Evolutionary conservation across 2,329 filamentous ascomycete genomes (phyloP).

Genomic region (Fonsecaea monophora): DNA sequence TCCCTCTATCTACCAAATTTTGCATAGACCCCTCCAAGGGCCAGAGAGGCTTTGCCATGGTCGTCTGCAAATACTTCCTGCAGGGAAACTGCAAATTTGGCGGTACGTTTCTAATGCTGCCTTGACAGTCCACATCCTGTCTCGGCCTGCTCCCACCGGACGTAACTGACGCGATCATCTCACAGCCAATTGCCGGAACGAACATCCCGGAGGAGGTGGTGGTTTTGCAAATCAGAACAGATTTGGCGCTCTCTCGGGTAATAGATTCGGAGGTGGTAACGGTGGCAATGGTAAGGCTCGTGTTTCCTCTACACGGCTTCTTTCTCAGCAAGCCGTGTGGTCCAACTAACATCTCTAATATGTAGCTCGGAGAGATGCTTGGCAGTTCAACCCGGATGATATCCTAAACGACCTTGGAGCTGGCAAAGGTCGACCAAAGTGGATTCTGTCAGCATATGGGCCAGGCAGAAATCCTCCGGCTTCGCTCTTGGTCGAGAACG

Average conservation of each 20-base stretch:
- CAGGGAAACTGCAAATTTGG: conserved; percentile 71
- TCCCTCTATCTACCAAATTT: neutral
- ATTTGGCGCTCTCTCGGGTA: conserved; percentile 37
- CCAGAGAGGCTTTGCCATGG: conserved; percentile 43
- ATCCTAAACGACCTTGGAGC: conserved; percentile 70
- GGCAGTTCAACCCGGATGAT: conserved; percentile 59
- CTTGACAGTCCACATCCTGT: neutral
- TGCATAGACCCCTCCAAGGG: neutral
- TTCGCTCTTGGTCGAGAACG: conserved; percentile 85
- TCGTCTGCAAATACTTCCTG: conserved; percentile 68
- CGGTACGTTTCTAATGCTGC: conserved; percentile 51
- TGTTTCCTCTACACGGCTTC: neutral
- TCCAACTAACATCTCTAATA: conserved; percentile 19
- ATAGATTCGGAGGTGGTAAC: conserved; percentile 18
- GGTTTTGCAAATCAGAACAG: conserved; percentile 28
- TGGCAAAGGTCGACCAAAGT: conserved; percentile 72
- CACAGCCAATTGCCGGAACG: conserved; percentile 64
- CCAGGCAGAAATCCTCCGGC: conserved; percentile 77
- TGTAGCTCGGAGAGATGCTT: conserved; percentile 44
- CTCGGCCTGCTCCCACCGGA: neutral
- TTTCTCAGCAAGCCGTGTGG: neutral
- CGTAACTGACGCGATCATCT: conserved; percentile 3
- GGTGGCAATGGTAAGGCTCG: conserved; percentile 24
- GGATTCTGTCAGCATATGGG: conserved; percentile 86
- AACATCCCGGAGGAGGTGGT: conserved; percentile 60